Percentiles rank a stretch among this genome's conserved stretches.
phyloP scores from a whole-genome alignment of 805 yeast genomes.

The Candida incommunis region DNA sequence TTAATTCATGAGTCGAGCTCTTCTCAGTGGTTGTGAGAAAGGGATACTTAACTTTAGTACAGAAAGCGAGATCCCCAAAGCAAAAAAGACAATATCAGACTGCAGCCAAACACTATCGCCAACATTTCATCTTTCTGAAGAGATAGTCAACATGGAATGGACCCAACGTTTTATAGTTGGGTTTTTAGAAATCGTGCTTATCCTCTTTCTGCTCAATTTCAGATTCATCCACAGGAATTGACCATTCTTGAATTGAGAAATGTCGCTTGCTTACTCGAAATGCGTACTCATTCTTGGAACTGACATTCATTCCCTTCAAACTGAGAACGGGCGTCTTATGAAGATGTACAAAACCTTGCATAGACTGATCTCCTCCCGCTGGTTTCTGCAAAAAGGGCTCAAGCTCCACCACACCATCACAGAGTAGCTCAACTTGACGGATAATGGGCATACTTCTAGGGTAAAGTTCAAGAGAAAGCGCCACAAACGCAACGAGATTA shows the following conservation, averaged over 20 bases:
- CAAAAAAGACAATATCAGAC: no score
- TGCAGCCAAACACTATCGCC: no score
- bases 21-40: no score
- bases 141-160: no score
- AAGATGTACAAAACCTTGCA: conserved; percentile 68
- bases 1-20: no score
- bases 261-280: conserved; percentile 69
- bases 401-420: conserved; percentile 54
- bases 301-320: conserved; percentile 66
- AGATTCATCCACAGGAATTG: conserved; percentile 82
- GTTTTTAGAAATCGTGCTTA: neutral
- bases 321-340: conserved; percentile 55
- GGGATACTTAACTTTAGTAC: no score
- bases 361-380: neutral
- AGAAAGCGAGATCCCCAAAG: no score
- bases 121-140: no score
- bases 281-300: conserved; percentile 59
- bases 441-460: conserved; percentile 35
- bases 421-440: conserved; percentile 37
- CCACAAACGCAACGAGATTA: conserved; percentile 34
- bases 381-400: conserved; percentile 66
- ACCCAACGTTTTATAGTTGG: neutral
- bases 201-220: conserved; percentile 23
- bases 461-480: conserved; percentile 52
- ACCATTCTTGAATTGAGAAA: conserved; percentile 84